phyloP scores from a whole-genome alignment of 176 grass and related monocot genomes.

The Typha latifolia region DNA sequence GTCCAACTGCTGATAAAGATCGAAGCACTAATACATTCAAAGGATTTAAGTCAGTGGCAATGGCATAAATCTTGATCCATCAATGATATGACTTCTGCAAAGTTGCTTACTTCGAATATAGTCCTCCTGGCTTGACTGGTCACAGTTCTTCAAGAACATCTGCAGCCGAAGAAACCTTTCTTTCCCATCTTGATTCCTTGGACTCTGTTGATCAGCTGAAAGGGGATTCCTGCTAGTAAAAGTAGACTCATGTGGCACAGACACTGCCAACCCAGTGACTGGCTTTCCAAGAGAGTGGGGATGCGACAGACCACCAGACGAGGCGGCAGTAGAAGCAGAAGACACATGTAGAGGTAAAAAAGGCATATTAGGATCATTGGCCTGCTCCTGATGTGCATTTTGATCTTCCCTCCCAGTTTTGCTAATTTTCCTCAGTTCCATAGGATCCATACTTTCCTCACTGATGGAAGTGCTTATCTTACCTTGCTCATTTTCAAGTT shows the following conservation, averaged over 20 bases:
- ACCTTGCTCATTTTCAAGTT: slow-evolving; percentile 61
- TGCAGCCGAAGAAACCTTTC: slow-evolving; percentile 68
- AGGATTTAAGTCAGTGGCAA: not conserved
- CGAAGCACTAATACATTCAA: slow-evolving; percentile 45
- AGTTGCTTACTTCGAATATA: slow-evolving; percentile 64
- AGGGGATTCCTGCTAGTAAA: slow-evolving; percentile 8
- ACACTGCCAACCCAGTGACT: slow-evolving; percentile 20
- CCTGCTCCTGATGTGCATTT: not conserved
- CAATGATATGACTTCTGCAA: not conserved
- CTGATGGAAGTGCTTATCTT: slow-evolving; percentile 33
- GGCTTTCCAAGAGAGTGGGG: slow-evolving; percentile 15
- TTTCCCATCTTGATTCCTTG: slow-evolving; percentile 50
- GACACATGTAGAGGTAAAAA: not conserved
- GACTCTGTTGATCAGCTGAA: slow-evolving; percentile 5
- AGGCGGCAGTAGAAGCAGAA: slow-evolving; percentile 14
- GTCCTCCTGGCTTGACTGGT: slow-evolving; percentile 79
- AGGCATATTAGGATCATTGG: not conserved
- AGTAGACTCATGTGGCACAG: slow-evolving; percentile 13
- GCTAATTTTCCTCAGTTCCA: slow-evolving; percentile 31
- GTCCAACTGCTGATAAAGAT: slow-evolving; percentile 56
- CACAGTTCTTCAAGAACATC: slow-evolving; percentile 55
- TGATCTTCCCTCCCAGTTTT: not conserved
- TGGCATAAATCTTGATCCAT: not conserved
- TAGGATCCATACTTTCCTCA: slow-evolving; percentile 21
- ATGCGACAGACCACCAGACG: slow-evolving; percentile 1